Evolutionary conservation across 176 grass and related monocot genomes (phyloP).

Genomic region (Carex cristatella): DNA sequence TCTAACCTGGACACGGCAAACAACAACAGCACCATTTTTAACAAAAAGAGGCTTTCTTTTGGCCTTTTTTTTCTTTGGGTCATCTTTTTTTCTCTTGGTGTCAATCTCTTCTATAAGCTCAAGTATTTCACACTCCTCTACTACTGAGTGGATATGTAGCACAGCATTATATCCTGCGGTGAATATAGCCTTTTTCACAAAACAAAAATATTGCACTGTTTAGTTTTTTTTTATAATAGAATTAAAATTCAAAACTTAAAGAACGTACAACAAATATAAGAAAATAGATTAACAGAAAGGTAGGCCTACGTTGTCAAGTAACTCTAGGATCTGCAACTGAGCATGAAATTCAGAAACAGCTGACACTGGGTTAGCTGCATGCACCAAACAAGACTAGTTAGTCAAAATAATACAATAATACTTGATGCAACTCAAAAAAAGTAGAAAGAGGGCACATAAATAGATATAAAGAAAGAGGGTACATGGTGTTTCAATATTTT

Average conservation of each 20-base stretch:
- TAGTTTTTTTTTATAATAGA: neutral
- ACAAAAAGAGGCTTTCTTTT: constrained; percentile 93
- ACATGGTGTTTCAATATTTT: neutral
- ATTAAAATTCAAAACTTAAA: neutral
- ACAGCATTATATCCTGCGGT: constrained; percentile 93
- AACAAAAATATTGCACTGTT: neutral
- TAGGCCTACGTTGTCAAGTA: constrained; percentile 90
- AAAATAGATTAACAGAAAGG: neutral
- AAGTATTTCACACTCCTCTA: constrained; percentile 95
- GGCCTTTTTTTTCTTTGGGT: constrained; percentile 70
- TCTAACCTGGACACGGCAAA: constrained; percentile 78
- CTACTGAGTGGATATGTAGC: constrained; percentile 88
- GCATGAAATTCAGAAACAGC: constrained; percentile 66
- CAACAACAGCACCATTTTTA: constrained; percentile 95
- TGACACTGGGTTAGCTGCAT: constrained; percentile 48
- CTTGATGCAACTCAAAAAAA: neutral
- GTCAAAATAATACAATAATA: neutral
- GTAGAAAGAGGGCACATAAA: neutral
- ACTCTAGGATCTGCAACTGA: constrained; percentile 94
- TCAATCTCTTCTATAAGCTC: constrained; percentile 56
- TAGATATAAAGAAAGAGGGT: neutral
- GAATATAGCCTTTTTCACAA: constrained; percentile 72
- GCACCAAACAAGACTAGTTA: neutral
- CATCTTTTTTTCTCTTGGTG: constrained; percentile 73
- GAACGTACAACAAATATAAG: neutral